Percentiles rank a stretch among this genome's conserved stretches.
Conservation (phyloP, 2,329 filamentous ascomycete species). For the Trichoderma simmonsii region DNA sequence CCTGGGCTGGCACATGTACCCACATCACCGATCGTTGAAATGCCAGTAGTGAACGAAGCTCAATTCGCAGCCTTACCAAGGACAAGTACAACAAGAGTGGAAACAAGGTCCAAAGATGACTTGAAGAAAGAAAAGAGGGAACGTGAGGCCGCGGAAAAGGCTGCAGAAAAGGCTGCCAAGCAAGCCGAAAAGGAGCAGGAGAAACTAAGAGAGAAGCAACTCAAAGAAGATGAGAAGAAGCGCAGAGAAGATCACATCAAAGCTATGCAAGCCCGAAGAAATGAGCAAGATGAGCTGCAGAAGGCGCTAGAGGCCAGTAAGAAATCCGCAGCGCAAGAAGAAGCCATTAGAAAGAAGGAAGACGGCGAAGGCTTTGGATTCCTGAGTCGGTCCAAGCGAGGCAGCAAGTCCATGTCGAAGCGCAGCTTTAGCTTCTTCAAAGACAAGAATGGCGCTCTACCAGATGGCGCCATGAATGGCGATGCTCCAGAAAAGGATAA, state of each 20-base stretch:
- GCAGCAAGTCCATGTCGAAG: constrained; percentile 74
- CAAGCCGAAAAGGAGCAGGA: constrained; percentile 43
- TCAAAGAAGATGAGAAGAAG: constrained; percentile 34
- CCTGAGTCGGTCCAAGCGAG: constrained; percentile 65
- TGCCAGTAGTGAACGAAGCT: not conserved
- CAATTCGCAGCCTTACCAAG: constrained; percentile 13
- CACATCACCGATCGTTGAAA: not conserved
- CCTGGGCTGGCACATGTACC: constrained; percentile 27
- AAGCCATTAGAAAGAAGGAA: constrained; percentile 40
- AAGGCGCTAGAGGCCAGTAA: constrained; percentile 65
- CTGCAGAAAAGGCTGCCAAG: constrained; percentile 52
- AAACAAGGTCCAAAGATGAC: constrained; percentile 53
- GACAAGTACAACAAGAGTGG: constrained; percentile 27
- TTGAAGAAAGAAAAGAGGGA: constrained; percentile 69
- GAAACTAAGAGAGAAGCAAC: constrained; percentile 45
- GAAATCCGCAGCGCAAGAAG: constrained; percentile 55
- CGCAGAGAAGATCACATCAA: constrained; percentile 54
- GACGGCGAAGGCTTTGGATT: constrained; percentile 41
- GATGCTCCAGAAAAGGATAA: constrained; percentile 44
- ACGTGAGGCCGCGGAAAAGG: constrained; percentile 53
- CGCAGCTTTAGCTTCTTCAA: constrained; percentile 69
- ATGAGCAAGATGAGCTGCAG: constrained; percentile 61
- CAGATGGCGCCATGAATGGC: constrained; percentile 33
- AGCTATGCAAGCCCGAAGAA: constrained; percentile 49
- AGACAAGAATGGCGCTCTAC: constrained; percentile 37